Base-by-base conservation (phyloP, 495 filamentous ascomycete genomes). In the Aspergillus sclerotioniger region DNA sequence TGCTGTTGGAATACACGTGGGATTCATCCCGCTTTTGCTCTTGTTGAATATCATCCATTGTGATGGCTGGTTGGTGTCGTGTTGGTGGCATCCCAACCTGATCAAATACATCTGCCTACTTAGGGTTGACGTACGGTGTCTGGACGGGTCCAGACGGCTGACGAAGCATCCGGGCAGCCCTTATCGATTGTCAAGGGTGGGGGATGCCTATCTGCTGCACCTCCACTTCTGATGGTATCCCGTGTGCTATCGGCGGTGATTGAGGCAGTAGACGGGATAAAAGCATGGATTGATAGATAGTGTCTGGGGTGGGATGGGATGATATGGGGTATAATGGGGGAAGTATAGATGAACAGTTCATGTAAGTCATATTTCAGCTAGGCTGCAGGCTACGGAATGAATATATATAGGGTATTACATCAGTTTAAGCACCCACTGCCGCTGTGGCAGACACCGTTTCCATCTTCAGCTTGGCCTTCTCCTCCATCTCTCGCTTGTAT, bases 401-500 rank as follows among this genome's bases (percentile, higher is more conserved):
- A 25, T 25, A 25, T 25, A 25, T 25, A 25, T 5, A 25, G 5
- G 25, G 2, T 3, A 56, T 15, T 31, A 15, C 39, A 41, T 52
- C 8, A n/a, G 19, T 10, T 43, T 62, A 69, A 13, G 62, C 67
- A 9, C 62, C 60, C 31, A 69, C 65, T 6, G 59, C 45, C 32
- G 62, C 54, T 0, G 60, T 39, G 17, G 54, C 33, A 0, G 64
- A 32, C 20, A 48, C 25, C n/a, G 31, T 10, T 28, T 58, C 62
- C 33, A 53, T 1, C 20, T 54, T 4, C 44, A 45, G 58, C 53
- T 61, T 61, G 20, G 8, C 20, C 28, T 67, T 61, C 31, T n/a
- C 29, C 32, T 67, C 54, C 50, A 68, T 52, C 29, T 68, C 66
- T 57, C 60, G 58, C 58, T 74, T 74, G 47, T 71, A 74, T 37